Base-by-base conservation (phyloP, 225 moss, liverwort and hornwort genomes). In the Pleurozium schreberi region DNA sequence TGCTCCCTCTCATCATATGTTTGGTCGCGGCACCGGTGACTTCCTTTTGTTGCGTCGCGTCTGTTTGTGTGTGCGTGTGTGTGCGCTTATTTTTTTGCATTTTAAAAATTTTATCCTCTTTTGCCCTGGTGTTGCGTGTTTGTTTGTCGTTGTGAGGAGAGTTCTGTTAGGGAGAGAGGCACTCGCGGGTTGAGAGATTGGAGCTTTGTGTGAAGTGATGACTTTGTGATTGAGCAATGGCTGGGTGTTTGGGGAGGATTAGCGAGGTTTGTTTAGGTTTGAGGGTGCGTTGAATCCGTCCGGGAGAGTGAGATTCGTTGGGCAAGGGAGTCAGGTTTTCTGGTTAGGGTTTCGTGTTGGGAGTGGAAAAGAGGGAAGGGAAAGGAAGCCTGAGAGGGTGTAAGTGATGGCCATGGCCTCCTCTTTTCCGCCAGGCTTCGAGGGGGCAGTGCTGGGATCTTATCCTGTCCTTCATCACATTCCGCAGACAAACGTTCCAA, bases 391-490 rank as follows among this genome's bases (percentile, higher is more conserved):
- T 19, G 65, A 73, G 90, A 87, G 63, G 57, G 79, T 81, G 53
- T 13, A 47, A 84, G 87, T 25, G 90, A 90, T 67, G 66, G 91
- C 94, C 59, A 89, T 87, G 87, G 91, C 91, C 86, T 93, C 91
- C 57, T 93, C 90, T 88, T 67, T 95, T 58, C 95, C 95, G 43
- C 95, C 95, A 43, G 95, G 95, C 49, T 95, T 95, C 75, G 95
- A 89, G 75, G 90, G 93, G 77, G 85, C 83, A 66, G 76, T 86
- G 53, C n/a, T 52, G 49, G 93, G 91, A 67, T n/a, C 82, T 20
- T 62, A 90, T 14, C 61, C 93, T 83, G 88, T 25, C 62, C 66
- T 71, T 45, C 90, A 77, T 85, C 90, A 90, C 53, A 55, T 87
- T 63, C 60, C 87, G 79, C 92, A 74, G 90, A 90, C 86, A 79